These are phyloP conservation scores for Diaporthe vexans DNA, from an alignment of 2,329 filamentous ascomycete species.

Conservation along the genomic window DNA sequence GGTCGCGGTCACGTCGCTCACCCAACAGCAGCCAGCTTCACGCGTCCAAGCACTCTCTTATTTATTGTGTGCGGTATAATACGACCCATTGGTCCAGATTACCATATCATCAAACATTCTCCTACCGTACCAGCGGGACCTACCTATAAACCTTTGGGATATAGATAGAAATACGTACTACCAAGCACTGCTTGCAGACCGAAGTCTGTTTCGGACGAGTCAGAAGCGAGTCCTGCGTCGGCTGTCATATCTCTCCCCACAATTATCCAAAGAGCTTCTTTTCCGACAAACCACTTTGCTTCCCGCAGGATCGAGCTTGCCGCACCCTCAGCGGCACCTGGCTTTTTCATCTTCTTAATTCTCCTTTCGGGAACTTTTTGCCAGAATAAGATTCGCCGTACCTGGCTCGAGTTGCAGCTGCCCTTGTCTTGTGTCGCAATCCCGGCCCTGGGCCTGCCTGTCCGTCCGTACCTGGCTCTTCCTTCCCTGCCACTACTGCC, in stretches of 20 bases:
- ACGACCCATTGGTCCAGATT: background rate
- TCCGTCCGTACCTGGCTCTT: background rate
- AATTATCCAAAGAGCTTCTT: slow-evolving; percentile 31
- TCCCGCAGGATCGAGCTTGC: slow-evolving; percentile 21
- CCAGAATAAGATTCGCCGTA: background rate
- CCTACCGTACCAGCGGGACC: slow-evolving; percentile 3
- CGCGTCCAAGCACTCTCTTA: background rate
- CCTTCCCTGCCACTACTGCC: background rate
- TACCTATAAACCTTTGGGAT: background rate
- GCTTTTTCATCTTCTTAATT: slow-evolving; percentile 4
- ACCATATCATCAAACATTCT: background rate
- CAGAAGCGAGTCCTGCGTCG: slow-evolving; percentile 31
- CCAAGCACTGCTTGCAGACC: slow-evolving; percentile 17
- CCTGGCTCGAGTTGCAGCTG: background rate
- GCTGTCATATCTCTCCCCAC: slow-evolving; percentile 26
- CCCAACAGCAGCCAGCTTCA: background rate
- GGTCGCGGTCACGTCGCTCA: background rate
- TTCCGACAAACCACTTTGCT: slow-evolving; percentile 21
- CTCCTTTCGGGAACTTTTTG: slow-evolving; percentile 24
- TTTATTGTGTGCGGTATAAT: background rate
- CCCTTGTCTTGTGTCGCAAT: slow-evolving; percentile 28
- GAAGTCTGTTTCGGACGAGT: slow-evolving; percentile 32
- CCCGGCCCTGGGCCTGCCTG: slow-evolving; percentile 21
- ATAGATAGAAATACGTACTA: background rate
- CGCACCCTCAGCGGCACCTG: background rate